A percentile compares a stretch with the other conserved stretches of the same genome.
Conservation (phyloP, 345 rosid species). For the Chamaenerion angustifolium region DNA sequence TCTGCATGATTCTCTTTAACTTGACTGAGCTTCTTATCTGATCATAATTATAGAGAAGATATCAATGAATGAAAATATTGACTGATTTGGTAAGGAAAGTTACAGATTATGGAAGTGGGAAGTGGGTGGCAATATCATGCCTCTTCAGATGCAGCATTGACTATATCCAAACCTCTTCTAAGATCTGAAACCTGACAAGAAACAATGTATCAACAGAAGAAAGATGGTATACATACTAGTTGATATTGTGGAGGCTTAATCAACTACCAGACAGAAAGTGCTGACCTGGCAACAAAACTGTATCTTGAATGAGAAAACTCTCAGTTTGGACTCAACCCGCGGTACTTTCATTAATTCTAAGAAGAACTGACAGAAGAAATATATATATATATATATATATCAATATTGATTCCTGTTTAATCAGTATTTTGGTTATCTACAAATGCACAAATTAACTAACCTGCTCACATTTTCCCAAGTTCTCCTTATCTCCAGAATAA, state of each 20-base stretch:
- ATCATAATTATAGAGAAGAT: slow-evolving; percentile 5
- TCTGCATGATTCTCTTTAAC: slow-evolving; percentile 90
- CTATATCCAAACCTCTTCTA: slow-evolving; percentile 44
- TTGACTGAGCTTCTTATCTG: slow-evolving; percentile 57
- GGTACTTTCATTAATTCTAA: slow-evolving; percentile 85
- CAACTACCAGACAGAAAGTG: no score
- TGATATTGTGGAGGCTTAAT: no score
- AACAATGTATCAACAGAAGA: no score
- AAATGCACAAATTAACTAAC: slow-evolving; percentile 18
- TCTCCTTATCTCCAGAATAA: slow-evolving; percentile 67
- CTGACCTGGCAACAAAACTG: slow-evolving; percentile 76
- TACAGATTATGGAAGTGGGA: background rate
- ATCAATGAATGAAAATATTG: background rate
- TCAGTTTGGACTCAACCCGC: slow-evolving; percentile 79
- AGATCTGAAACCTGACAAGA: slow-evolving; percentile 61
- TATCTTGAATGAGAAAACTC: slow-evolving; percentile 83
- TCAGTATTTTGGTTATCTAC: background rate
- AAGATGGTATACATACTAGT: no score
- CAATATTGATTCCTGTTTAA: no score
- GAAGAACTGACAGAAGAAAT: slow-evolving; percentile 49
- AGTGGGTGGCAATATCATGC: slow-evolving; percentile 16
- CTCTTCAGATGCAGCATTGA: slow-evolving; percentile 76
- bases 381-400: slow-evolving; percentile 8
- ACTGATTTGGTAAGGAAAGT: background rate
- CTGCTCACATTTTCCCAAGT: slow-evolving; percentile 87